Conservation (phyloP, 1,139 yeast species). For the Debaryomyces subglobosus region DNA sequence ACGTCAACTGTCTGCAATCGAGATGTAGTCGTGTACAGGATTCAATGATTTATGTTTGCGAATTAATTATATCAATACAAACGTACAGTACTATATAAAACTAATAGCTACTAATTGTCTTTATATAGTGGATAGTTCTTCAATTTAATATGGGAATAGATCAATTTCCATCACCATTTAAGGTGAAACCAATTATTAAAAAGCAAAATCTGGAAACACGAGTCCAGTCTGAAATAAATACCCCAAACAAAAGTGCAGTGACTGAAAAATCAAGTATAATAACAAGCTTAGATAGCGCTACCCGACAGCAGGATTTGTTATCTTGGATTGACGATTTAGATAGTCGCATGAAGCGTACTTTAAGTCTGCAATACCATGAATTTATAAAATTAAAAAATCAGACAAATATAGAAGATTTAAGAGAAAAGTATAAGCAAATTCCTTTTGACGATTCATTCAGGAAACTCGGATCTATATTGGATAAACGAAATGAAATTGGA, state of each 20-base stretch:
- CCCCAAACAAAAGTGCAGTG: not conserved
- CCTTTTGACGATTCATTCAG: slow-evolving; percentile 43
- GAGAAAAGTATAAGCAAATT: slow-evolving; percentile 28
- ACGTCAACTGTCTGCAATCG: too few species aligned
- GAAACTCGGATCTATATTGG: not conserved
- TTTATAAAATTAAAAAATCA: slow-evolving; percentile 35
- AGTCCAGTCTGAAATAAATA: slow-evolving; percentile 1
- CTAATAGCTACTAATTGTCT: not conserved
- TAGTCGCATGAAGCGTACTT: slow-evolving; percentile 40
- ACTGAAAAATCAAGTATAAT: not conserved
- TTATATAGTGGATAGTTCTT: not conserved
- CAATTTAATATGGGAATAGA: slow-evolving; percentile 9
- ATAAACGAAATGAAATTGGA: not conserved
- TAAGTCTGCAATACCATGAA: slow-evolving; percentile 42
- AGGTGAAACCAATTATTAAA: slow-evolving; percentile 11
- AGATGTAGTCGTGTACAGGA: not conserved
- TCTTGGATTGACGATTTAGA: slow-evolving; percentile 57
- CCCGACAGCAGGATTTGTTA: slow-evolving; percentile 39
- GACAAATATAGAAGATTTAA: slow-evolving; percentile 30
- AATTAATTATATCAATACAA: not conserved
- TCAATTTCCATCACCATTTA: slow-evolving; percentile 21
- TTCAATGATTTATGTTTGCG: not conserved
- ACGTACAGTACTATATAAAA: not conserved
- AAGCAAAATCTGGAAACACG: slow-evolving; percentile 13
- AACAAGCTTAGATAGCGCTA: not conserved